These are phyloP conservation scores for Sporothrix pseudoabietina DNA, from an alignment of 2,329 filamentous ascomycete genomes.

Conservation along the genomic window DNA sequence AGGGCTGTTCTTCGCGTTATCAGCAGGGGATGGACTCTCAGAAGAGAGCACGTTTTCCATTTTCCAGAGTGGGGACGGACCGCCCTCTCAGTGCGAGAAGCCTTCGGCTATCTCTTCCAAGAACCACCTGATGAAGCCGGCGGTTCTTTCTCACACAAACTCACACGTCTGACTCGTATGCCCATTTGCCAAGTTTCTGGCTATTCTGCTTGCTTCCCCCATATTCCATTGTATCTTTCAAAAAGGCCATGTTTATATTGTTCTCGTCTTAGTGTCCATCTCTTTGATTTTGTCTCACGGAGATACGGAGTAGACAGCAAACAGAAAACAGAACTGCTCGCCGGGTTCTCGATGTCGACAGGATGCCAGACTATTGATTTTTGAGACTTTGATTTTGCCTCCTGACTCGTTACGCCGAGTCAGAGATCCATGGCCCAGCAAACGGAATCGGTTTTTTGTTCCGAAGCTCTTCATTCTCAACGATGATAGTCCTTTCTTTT, in stretches of 20 bases:
- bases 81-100: too few relatives aligned
- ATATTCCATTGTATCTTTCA: background rate
- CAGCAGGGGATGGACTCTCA: background rate
- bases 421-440: background rate
- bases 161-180: background rate
- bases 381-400: background rate
- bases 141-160: background rate
- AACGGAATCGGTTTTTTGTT: background rate
- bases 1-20: background rate
- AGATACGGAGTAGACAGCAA: conserved; percentile 9
- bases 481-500: background rate
- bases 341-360: background rate
- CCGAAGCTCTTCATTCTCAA: background rate
- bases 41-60: conserved; percentile 1
- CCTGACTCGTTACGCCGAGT: background rate
- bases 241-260: background rate
- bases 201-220: background rate
- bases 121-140: conserved; percentile 18
- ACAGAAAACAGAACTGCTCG: background rate
- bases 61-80: background rate
- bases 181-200: background rate
- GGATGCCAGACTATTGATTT: background rate
- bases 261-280: background rate
- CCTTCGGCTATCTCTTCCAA: conserved; percentile 17
- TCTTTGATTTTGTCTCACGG: background rate